These are phyloP conservation scores for Williopsis jadinii DNA, from an alignment of 1,139 yeast genomes.

Conservation along the genomic window DNA sequence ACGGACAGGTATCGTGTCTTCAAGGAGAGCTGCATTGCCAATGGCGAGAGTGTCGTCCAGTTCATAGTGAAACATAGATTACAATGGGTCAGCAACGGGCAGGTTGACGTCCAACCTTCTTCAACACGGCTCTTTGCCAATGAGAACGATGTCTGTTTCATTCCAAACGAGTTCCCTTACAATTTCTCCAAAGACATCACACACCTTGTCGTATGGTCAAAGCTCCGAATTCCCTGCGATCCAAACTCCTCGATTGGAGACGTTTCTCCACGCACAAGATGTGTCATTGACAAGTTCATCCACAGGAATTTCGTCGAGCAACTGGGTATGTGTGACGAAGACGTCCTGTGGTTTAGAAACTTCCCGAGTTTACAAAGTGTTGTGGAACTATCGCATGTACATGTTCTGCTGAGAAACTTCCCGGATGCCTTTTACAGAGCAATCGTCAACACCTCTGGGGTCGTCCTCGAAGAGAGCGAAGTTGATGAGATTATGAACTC, in stretches of 20 bases:
- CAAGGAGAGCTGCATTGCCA: constrained; percentile 3
- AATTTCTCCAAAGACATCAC: constrained; percentile 24
- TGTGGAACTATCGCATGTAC: constrained; percentile 50
- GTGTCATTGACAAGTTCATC: constrained; percentile 12
- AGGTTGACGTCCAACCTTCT: constrained; percentile 7
- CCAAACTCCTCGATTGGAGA: constrained; percentile 16
- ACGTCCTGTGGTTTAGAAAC: constrained; percentile 55
- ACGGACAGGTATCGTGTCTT: constrained; percentile 8
- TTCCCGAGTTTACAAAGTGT: constrained; percentile 58
- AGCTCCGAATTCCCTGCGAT: constrained; percentile 29
- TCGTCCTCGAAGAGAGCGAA: not conserved
- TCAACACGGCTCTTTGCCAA: constrained; percentile 13
- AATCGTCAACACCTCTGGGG: constrained; percentile 6
- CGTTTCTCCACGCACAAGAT: constrained; percentile 11
- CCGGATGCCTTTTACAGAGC: not conserved
- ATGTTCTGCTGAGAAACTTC: constrained; percentile 41
- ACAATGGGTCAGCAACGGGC: constrained; percentile 9
- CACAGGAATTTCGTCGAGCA: constrained; percentile 34
- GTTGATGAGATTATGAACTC: too few relatives aligned
- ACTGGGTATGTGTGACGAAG: constrained; percentile 30
- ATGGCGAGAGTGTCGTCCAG: constrained; percentile 8
- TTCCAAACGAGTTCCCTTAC: constrained; percentile 32
- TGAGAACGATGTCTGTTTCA: constrained; percentile 21
- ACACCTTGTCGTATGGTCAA: constrained; percentile 33
- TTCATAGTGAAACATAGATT: constrained; percentile 13